phyloP scores from a whole-genome alignment of 1,284 basidiomycete species.

The Cutaneotrichosporon curvatum region DNA sequence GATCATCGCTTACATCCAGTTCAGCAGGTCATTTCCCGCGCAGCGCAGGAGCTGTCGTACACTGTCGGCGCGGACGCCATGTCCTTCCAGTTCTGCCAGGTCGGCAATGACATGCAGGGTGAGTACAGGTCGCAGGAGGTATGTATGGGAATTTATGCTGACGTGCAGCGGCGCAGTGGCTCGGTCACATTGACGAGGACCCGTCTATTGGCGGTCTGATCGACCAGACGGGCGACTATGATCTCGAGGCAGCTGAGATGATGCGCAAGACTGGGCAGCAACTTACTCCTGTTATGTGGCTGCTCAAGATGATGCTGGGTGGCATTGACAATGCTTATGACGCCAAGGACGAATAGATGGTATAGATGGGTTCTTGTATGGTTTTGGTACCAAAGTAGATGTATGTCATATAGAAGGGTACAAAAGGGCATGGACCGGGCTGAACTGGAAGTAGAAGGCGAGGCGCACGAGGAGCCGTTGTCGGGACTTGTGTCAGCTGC shows the following conservation, averaged over 20 bases:
- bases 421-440: no score
- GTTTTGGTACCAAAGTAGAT: no score
- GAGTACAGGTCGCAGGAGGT: background rate
- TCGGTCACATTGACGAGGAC: conserved; percentile 10
- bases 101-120: conserved; percentile 13
- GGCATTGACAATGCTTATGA: conserved; percentile 16
- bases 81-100: conserved; percentile 15
- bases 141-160: background rate
- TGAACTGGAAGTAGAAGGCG: no score
- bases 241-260: conserved; percentile 12
- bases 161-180: conserved; percentile 7
- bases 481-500: no score
- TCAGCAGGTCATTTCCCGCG: conserved; percentile 7
- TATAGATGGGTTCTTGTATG: no score
- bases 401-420: no score
- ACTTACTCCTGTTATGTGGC: conserved; percentile 14
- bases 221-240: conserved; percentile 14
- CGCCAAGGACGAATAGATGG: conserved; percentile 10
- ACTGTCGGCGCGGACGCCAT: conserved; percentile 9
- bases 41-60: conserved; percentile 9
- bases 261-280: conserved; percentile 12
- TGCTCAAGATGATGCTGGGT: conserved; percentile 17
- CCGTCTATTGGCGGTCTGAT: conserved; percentile 9
- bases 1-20: conserved; percentile 1
- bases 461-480: no score